Conservation (phyloP, 2,329 filamentous ascomycete genomes). For the Colletotrichum sp. region DNA sequence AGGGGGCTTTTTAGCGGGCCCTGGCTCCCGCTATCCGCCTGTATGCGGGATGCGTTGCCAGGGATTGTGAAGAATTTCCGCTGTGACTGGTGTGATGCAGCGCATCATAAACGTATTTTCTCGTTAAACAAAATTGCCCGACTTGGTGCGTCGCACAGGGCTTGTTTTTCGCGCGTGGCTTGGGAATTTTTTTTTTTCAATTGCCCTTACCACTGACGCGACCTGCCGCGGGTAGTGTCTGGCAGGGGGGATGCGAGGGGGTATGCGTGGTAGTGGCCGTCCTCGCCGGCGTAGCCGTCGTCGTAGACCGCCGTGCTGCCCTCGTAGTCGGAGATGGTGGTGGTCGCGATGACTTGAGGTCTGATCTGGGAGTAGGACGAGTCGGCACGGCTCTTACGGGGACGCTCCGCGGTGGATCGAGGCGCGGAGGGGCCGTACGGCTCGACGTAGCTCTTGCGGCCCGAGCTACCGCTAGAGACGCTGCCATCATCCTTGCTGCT, state of each 20-base stretch:
- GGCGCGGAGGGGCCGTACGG: slow-evolving; percentile 7
- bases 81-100: slow-evolving; percentile 14
- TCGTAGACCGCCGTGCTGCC: slow-evolving; percentile 30
- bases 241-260: slow-evolving; percentile 27
- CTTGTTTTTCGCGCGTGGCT: background rate
- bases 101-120: slow-evolving; percentile 12
- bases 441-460: slow-evolving; percentile 30
- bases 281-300: slow-evolving; percentile 29
- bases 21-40: background rate
- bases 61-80: slow-evolving; percentile 8
- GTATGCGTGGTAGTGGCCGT: slow-evolving; percentile 39
- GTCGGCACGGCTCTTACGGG: background rate
- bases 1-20: background rate
- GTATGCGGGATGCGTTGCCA: slow-evolving; percentile 1
- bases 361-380: background rate
- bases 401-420: background rate
- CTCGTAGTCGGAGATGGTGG: slow-evolving; percentile 18
- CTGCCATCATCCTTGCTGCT: slow-evolving; percentile 29
- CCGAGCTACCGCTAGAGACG: slow-evolving; percentile 20
- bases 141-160: slow-evolving; percentile 11
- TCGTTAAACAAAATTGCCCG: background rate
- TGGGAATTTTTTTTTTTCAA: background rate
- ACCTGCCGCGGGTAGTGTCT: slow-evolving; percentile 1
- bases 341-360: background rate
- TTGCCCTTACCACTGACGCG: background rate